Evolutionary conservation across 768 basidiomycete species (phyloP).

Genomic region (Podaxis sp.): DNA sequence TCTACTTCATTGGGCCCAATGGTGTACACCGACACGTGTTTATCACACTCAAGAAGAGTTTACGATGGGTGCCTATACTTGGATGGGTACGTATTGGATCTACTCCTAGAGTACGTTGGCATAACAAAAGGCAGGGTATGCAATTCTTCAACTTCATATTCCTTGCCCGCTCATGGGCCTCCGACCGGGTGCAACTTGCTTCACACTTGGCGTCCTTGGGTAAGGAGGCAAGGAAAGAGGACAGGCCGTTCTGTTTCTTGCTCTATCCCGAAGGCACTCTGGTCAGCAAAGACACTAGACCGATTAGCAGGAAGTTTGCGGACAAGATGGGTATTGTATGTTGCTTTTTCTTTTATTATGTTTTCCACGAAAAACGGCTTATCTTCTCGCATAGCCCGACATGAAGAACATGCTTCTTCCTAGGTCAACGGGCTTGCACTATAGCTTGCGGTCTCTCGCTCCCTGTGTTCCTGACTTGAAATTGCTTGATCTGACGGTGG

Average conservation of each 20-base stretch:
- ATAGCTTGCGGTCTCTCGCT: slow-evolving; percentile 77
- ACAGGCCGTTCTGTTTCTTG: slow-evolving; percentile 76
- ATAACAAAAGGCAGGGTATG: slow-evolving; percentile 64
- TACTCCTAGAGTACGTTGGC: neutral
- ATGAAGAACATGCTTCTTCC: slow-evolving; percentile 83
- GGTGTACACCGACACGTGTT: slow-evolving; percentile 70
- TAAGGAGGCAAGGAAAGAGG: slow-evolving; percentile 60
- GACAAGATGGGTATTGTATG: slow-evolving; percentile 87
- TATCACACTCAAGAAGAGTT: slow-evolving; percentile 90
- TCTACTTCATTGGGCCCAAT: slow-evolving; percentile 66
- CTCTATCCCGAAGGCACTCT: slow-evolving; percentile 97
- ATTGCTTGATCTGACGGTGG: slow-evolving; percentile 88
- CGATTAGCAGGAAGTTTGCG: slow-evolving; percentile 83
- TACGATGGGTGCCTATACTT: slow-evolving; percentile 80
- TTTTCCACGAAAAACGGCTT: neutral
- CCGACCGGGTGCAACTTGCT: slow-evolving; percentile 71
- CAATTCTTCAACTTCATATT: slow-evolving; percentile 95
- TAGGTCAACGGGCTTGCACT: slow-evolving; percentile 88
- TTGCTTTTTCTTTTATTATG: slow-evolving; percentile 19
- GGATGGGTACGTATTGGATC: slow-evolving; percentile 68
- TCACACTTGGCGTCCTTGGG: slow-evolving; percentile 69
- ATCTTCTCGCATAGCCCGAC: slow-evolving; percentile 55
- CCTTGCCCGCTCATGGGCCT: slow-evolving; percentile 86
- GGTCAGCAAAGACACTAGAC: slow-evolving; percentile 82
- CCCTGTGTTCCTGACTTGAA: slow-evolving; percentile 76